Evolutionary conservation across 2,329 filamentous ascomycete genomes (phyloP).

Genomic region (Lachnellula cervina): DNA sequence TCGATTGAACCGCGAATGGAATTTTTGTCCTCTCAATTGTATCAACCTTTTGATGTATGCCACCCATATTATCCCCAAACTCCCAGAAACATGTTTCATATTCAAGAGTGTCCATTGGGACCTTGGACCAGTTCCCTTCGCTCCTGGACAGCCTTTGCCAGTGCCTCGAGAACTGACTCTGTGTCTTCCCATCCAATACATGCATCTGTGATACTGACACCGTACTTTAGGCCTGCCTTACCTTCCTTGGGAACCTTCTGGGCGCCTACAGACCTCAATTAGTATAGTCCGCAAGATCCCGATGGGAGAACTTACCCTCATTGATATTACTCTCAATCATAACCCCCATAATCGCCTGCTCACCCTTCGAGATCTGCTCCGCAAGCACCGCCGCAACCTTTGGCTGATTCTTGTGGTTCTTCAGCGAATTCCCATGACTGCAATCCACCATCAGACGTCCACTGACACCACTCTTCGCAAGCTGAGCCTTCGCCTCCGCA

Average conservation of each 20-base stretch:
- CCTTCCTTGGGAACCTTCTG: conserved; percentile 91
- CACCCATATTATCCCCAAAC: background rate
- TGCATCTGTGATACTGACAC: conserved; percentile 94
- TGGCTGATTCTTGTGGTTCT: conserved; percentile 96
- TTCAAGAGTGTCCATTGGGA: conserved; percentile 17
- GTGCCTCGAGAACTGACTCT: conserved; percentile 66
- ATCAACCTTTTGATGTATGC: too few relatives aligned
- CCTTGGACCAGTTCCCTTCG: conserved; percentile 48
- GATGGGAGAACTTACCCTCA: conserved; percentile 55
- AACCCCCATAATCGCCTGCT: conserved; percentile 83
- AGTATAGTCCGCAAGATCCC: background rate
- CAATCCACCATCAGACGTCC: conserved; percentile 94
- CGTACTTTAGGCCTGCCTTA: conserved; percentile 79
- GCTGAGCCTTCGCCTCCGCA: conserved; percentile 71
- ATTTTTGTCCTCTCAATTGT: too few relatives aligned
- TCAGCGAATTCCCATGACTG: conserved; percentile 92
- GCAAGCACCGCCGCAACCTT: conserved; percentile 81
- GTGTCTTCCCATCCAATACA: conserved; percentile 96
- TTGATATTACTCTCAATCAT: conserved; percentile 99
- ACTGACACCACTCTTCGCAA: conserved; percentile 68
- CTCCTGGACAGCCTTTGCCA: conserved; percentile 76
- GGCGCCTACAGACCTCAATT: conserved; percentile 49
- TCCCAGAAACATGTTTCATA: background rate
- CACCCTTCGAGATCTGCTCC: conserved; percentile 78
- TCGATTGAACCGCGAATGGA: too few relatives aligned